Conservation (phyloP, 2,329 filamentous ascomycete species). For the Neonectria sp. region DNA sequence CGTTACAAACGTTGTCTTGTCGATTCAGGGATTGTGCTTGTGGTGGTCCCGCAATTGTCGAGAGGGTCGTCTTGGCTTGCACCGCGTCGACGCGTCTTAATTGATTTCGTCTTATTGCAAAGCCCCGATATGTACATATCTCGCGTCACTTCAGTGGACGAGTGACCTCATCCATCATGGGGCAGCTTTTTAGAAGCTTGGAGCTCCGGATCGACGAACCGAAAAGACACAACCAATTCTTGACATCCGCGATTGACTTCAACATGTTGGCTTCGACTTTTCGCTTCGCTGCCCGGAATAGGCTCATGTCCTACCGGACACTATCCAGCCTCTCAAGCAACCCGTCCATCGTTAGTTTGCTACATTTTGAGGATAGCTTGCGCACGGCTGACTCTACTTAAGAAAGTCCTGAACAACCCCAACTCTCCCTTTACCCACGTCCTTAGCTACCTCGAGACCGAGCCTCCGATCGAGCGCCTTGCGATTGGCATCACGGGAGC, state of each 20-base stretch:
- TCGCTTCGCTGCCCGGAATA: conserved; percentile 43
- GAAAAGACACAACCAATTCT: conserved; percentile 12
- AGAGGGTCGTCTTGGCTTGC: background rate
- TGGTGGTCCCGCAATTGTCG: conserved; percentile 30
- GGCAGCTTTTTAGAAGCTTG: conserved; percentile 20
- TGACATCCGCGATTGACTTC: conserved; percentile 22
- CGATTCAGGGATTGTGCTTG: conserved; percentile 14
- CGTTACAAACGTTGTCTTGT: conserved; percentile 8
- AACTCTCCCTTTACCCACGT: conserved; percentile 63
- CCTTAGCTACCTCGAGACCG: conserved; percentile 72
- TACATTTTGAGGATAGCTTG: background rate
- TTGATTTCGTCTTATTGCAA: conserved; percentile 53
- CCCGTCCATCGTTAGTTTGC: conserved; percentile 66
- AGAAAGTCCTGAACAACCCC: conserved; percentile 73
- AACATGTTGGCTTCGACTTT: conserved; percentile 47
- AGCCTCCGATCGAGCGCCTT: conserved; percentile 67
- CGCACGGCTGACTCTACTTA: conserved; percentile 32
- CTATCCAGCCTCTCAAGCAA: conserved; percentile 67
- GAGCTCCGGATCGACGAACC: conserved; percentile 18
- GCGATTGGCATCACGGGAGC: conserved; percentile 72
- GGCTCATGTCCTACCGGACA: conserved; percentile 46
- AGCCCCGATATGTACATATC: conserved; percentile 39
- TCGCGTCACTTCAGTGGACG: conserved; percentile 19
- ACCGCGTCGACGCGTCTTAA: conserved; percentile 58
- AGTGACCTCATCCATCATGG: conserved; percentile 52